phyloP scores from a whole-genome alignment of 2,329 filamentous ascomycete species.

The Ophiocordyceps sinensis region DNA sequence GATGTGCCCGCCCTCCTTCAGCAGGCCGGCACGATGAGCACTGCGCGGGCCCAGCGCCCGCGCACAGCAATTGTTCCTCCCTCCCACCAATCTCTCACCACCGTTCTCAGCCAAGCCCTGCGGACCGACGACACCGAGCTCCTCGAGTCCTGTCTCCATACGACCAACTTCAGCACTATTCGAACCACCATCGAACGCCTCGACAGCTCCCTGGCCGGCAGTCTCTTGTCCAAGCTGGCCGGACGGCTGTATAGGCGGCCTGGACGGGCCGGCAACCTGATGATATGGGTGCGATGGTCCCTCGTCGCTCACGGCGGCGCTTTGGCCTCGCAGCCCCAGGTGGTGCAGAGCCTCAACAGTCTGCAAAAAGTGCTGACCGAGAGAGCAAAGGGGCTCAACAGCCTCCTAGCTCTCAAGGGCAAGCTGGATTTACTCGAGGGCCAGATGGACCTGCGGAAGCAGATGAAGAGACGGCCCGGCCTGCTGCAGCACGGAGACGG shows the following conservation, averaged over 20 bases:
- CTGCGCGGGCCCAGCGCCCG: slow-evolving; percentile 23
- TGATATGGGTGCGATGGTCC: slow-evolving; percentile 94
- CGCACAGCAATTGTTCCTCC: slow-evolving; percentile 42
- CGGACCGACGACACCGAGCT: slow-evolving; percentile 82
- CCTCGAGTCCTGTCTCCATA: slow-evolving; percentile 83
- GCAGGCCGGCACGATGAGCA: slow-evolving; percentile 16
- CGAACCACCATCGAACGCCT: slow-evolving; percentile 82
- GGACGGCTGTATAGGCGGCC: slow-evolving; percentile 77
- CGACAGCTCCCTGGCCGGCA: slow-evolving; percentile 68
- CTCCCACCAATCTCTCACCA: slow-evolving; percentile 69
- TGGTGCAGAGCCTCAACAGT: slow-evolving; percentile 62
- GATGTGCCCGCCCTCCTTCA: slow-evolving; percentile 55
- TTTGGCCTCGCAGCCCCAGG: slow-evolving; percentile 70
- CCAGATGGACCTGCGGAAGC: slow-evolving; percentile 68
- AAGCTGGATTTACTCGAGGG: slow-evolving; percentile 90
- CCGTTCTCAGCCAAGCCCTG: slow-evolving; percentile 85
- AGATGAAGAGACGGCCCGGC: slow-evolving; percentile 38
- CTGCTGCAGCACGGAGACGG: slow-evolving; percentile 30
- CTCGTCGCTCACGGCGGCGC: slow-evolving; percentile 85
- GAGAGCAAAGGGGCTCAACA: slow-evolving; percentile 67
- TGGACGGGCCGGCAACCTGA: slow-evolving; percentile 76
- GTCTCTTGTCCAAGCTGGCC: slow-evolving; percentile 69
- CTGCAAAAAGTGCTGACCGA: slow-evolving; percentile 81
- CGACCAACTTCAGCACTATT: slow-evolving; percentile 61
- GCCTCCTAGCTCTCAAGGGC: slow-evolving; percentile 77